Conservation (phyloP, 2,329 filamentous ascomycete species). For the Amylocarpus encephaloides region DNA sequence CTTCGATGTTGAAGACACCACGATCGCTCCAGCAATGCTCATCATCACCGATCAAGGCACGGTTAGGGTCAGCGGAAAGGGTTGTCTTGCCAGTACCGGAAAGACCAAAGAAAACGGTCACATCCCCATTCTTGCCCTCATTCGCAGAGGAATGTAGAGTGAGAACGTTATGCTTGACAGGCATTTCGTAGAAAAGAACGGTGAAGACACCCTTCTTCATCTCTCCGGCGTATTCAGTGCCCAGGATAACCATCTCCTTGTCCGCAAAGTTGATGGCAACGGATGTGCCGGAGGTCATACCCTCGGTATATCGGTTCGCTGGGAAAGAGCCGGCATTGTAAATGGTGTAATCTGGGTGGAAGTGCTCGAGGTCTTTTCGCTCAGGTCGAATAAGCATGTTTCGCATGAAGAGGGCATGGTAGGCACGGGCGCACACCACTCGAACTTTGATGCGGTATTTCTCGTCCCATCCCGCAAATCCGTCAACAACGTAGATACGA, state of each 20-base stretch:
- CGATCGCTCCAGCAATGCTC: conserved; percentile 99
- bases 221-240: conserved; percentile 95
- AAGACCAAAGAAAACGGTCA: conserved; percentile 98
- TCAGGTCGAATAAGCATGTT: conserved; percentile 99
- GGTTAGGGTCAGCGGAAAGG: conserved; percentile 92
- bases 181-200: conserved; percentile 99
- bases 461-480: conserved; percentile 96
- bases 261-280: conserved; percentile 98
- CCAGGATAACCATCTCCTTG: conserved; percentile 99
- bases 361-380: conserved; percentile 87
- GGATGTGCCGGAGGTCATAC: conserved; percentile 97
- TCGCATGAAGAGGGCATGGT: conserved; percentile 99
- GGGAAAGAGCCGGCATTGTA: conserved; percentile 99
- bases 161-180: conserved; percentile 97
- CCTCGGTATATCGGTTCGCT: conserved; percentile 93
- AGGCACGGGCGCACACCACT: conserved; percentile 96
- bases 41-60: conserved; percentile 92
- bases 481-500: conserved; percentile 97
- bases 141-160: conserved; percentile 98
- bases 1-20: conserved; percentile 99
- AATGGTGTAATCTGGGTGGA: conserved; percentile 99
- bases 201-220: conserved; percentile 99
- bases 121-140: conserved; percentile 88
- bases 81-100: conserved; percentile 99
- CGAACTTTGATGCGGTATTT: conserved; percentile 97